Evolutionary conservation across 2,329 filamentous ascomycete genomes (phyloP).

Genomic region (Sporothrix brasiliensis): DNA sequence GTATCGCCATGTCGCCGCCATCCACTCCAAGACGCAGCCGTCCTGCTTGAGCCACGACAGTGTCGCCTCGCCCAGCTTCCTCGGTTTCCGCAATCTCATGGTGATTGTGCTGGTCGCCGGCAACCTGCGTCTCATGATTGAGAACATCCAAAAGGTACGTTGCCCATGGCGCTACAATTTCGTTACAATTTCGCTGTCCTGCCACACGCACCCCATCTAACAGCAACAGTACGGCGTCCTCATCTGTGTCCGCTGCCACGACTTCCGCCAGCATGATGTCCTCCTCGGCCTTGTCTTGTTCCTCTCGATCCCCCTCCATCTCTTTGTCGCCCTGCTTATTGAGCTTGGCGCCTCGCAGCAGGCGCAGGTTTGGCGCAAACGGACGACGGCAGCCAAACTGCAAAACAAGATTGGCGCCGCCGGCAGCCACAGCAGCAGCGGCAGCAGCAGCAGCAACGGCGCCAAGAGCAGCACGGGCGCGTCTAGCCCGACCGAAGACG

Average conservation of each 20-base stretch:
- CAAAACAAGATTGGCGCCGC: neutral
- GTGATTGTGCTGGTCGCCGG: constrained; percentile 90
- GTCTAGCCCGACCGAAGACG: constrained; percentile 60
- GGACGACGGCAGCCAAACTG: constrained; percentile 41
- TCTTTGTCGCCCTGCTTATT: constrained; percentile 87
- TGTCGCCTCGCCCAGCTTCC: constrained; percentile 73
- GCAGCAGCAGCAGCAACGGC: neutral
- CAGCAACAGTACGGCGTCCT: constrained; percentile 79
- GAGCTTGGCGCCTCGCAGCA: constrained; percentile 81
- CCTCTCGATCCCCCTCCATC: constrained; percentile 83
- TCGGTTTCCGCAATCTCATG: constrained; percentile 96
- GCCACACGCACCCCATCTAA: constrained; percentile 23
- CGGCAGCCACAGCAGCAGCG: neutral
- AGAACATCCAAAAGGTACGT: constrained; percentile 87
- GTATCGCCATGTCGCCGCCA: constrained; percentile 89
- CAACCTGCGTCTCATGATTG: constrained; percentile 91
- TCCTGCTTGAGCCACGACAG: constrained; percentile 89
- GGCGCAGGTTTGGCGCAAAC: constrained; percentile 68
- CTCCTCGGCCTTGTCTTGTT: constrained; percentile 77
- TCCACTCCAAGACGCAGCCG: constrained; percentile 71
- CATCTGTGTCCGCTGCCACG: constrained; percentile 87
- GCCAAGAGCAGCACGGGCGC: constrained; percentile 53
- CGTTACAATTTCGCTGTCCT: too few relatives aligned
- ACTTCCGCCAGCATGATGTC: constrained; percentile 78
- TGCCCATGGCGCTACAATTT: constrained; percentile 22